Conservation (phyloP, 2,329 filamentous ascomycete genomes). For the Cryphonectria japonica region DNA sequence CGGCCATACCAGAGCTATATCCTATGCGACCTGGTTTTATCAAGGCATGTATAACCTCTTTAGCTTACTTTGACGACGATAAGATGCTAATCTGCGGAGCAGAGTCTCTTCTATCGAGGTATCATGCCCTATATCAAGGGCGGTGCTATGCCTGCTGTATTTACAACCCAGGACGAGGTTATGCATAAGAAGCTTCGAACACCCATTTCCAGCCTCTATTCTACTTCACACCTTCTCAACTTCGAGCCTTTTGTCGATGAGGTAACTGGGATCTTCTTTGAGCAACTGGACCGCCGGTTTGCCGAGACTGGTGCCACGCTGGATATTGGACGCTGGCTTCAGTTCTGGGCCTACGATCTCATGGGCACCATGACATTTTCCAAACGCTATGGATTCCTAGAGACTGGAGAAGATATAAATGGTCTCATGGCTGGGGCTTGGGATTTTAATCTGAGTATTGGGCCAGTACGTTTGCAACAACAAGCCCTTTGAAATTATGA, state of each 20-base stretch:
- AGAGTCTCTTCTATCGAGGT: constrained; percentile 37
- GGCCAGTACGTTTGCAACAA: constrained; percentile 31
- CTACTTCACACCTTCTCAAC: constrained; percentile 2
- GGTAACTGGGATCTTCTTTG: constrained; percentile 43
- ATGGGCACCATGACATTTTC: constrained; percentile 39
- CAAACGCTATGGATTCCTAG: constrained; percentile 37
- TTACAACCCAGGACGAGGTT: constrained; percentile 20
- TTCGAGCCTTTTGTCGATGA: constrained; percentile 18
- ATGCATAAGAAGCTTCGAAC: constrained; percentile 12
- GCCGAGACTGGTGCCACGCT: not conserved
- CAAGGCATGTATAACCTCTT: constrained; percentile 23
- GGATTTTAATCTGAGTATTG: constrained; percentile 32
- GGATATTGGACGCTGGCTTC: constrained; percentile 36
- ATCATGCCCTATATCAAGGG: constrained; percentile 33
- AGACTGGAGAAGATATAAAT: constrained; percentile 35
- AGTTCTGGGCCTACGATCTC: constrained; percentile 41
- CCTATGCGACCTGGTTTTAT: constrained; percentile 32
- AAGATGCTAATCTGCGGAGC: not conserved
- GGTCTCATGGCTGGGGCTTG: constrained; percentile 35
- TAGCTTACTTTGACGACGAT: rapidly evolving
- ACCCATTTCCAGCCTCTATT: constrained; percentile 15
- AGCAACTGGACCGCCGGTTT: constrained; percentile 30
- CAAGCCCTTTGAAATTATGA: not conserved
- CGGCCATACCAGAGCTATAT: constrained; percentile 31
- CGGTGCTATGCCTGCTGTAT: constrained; percentile 29